Conservation (phyloP, 257 asterid genomes). For the Solanum medicagineum region DNA sequence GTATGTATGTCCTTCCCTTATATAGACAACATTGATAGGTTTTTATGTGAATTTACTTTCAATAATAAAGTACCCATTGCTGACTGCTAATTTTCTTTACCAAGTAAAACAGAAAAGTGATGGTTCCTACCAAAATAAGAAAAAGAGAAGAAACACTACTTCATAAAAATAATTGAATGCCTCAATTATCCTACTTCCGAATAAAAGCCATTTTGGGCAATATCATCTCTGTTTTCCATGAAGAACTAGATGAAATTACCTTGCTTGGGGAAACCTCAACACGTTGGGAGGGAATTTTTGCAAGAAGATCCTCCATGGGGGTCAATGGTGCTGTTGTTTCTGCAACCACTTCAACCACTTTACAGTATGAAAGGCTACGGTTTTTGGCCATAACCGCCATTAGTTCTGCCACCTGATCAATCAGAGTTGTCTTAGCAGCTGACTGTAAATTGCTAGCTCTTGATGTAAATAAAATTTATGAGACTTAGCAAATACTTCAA, state of each 20-base stretch:
- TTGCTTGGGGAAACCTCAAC: slow-evolving; percentile 17
- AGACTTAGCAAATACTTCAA: background rate
- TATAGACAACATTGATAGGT: background rate
- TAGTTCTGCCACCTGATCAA: slow-evolving; percentile 82
- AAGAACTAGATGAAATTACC: slow-evolving; percentile 24
- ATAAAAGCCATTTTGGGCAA: background rate
- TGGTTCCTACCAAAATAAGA: background rate
- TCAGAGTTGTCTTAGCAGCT: slow-evolving; percentile 3
- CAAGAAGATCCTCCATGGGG: slow-evolving; percentile 64
- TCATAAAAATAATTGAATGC: background rate
- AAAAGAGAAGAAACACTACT: background rate
- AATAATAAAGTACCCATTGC: background rate
- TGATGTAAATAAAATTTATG: background rate
- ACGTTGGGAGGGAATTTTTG: slow-evolving; percentile 56
- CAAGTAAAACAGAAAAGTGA: background rate
- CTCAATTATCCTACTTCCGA: background rate
- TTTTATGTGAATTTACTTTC: background rate
- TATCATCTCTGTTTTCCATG: background rate
- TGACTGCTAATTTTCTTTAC: background rate
- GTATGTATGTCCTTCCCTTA: background rate
- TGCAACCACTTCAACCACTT: slow-evolving; percentile 86
- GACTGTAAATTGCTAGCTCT: background rate
- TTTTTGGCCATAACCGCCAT: slow-evolving; percentile 80
- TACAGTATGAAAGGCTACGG: slow-evolving; percentile 57
- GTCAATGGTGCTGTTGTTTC: slow-evolving; percentile 82